Conservation (phyloP, 2,329 filamentous ascomycete genomes). For the Fusarium agapanthi region DNA sequence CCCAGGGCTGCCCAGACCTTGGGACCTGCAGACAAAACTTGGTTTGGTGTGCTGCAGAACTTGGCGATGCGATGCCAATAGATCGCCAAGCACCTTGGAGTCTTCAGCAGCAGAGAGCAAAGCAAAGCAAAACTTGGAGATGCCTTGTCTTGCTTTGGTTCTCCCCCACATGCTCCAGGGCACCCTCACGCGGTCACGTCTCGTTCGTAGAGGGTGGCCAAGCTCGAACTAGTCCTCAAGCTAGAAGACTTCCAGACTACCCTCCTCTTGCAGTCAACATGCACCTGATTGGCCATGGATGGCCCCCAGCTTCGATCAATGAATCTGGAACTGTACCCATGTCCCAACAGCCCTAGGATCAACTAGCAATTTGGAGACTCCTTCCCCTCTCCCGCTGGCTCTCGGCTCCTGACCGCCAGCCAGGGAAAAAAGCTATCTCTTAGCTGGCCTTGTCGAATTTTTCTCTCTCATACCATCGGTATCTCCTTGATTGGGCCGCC, state of each 20-base stretch:
- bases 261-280: neutral
- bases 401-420: conserved; percentile 12
- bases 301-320: conserved; percentile 7
- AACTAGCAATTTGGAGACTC: conserved; percentile 20
- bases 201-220: conserved; percentile 4
- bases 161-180: conserved; percentile 19
- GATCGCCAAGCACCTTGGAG: conserved; percentile 15
- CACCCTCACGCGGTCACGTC: conserved; percentile 1
- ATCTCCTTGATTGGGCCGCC: conserved; percentile 33
- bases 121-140: neutral
- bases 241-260: conserved; percentile 43
- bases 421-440: conserved; percentile 13
- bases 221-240: neutral
- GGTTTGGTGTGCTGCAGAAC: conserved; percentile 8
- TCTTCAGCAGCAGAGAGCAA: neutral
- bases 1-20: conserved; percentile 30
- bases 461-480: conserved; percentile 25
- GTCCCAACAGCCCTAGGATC: neutral
- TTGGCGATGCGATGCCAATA: conserved; percentile 36
- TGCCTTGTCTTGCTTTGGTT: conserved; percentile 5
- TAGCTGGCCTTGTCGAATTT: neutral
- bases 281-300: conserved; percentile 23
- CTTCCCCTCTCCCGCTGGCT: conserved; percentile 14
- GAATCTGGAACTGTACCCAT: conserved; percentile 10
- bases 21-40: conserved; percentile 25